Base-by-base conservation (phyloP, 768 basidiomycete genomes). In the Amyloporia xantha region DNA sequence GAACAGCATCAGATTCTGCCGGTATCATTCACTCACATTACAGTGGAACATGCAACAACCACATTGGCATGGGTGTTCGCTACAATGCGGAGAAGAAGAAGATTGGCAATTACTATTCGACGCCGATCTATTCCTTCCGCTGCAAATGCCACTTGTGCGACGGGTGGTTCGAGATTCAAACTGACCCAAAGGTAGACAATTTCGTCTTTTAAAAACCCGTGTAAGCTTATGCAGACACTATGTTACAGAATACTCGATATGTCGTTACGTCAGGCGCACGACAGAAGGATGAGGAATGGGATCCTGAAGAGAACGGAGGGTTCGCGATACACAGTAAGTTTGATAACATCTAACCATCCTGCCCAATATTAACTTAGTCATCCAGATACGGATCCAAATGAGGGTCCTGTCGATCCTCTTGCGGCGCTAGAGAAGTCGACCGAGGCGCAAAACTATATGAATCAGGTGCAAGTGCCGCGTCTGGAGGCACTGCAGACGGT, bases 41-140 rank as follows among this genome's bases (percentile, higher is more conserved):
- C 67, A 97, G 95, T 60, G 91, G 84, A 27, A 86, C 86, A 69
- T 99, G 95, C 70, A 84, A 94, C 65, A 86, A 87, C 57, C 96
- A 98, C 69, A 91, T 99, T 44, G 96, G 96, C 10, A 96, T 96
- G 81, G 96, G 96, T 20, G 96, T 99, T 1, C 88, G 96, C n/a
- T 99, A 97, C 73, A 99, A 99, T 57, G 96, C 96, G 0, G 94
- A 98, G 68, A 99, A 99, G 79, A 87, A 87, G 72, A 97, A 95
- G 67, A 79, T 97, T 27, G 96, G 96, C 12, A 82, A 79, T 50
- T 99, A 99, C 68, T 92, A 86, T 62, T 90, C 91, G 5, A 97
- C 94, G 0, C 89, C 93, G 9, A 97, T 99, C 47, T 98, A 73
- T 63, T 88, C 85, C 5, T 99, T 99, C 66, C 78, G 93, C 40